Conservation (phyloP, 106 monocot species). For the Dioscorea alata region DNA sequence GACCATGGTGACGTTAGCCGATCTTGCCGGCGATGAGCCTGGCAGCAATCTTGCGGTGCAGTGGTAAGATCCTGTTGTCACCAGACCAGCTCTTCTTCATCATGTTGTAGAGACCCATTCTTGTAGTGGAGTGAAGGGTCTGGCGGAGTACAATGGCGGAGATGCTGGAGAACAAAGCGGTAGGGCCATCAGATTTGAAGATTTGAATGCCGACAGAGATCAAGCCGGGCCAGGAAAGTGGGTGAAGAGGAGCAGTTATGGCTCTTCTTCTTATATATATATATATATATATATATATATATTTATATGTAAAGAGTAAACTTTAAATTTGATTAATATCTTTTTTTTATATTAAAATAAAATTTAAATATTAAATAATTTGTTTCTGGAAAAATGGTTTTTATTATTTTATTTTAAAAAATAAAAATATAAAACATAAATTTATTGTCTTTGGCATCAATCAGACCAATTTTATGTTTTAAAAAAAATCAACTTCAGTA, state of each 20-base stretch:
- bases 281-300: too few relatives aligned
- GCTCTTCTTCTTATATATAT: too few relatives aligned
- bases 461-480: too few relatives aligned
- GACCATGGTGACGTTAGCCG: slow-evolving; percentile 77
- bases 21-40: slow-evolving; percentile 53
- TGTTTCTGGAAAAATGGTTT: too few relatives aligned
- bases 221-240: slow-evolving; percentile 23
- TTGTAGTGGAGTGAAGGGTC: slow-evolving; percentile 61
- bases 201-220: slow-evolving; percentile 49
- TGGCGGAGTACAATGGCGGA: slow-evolving; percentile 73
- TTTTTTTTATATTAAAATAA: too few relatives aligned
- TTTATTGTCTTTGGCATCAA: too few relatives aligned
- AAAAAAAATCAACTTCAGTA: too few relatives aligned
- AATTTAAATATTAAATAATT: too few relatives aligned
- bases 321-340: too few relatives aligned
- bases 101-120: slow-evolving; percentile 70
- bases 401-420: too few relatives aligned
- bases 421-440: too few relatives aligned
- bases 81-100: slow-evolving; percentile 46
- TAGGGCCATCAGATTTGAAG: slow-evolving; percentile 41
- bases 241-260: not conserved
- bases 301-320: too few relatives aligned
- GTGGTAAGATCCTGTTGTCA: slow-evolving; percentile 20
- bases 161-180: slow-evolving; percentile 55
- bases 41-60: slow-evolving; percentile 62